Percentiles rank a stretch among this genome's conserved stretches.
phyloP scores from a whole-genome alignment of 2,329 filamentous ascomycete genomes.

The Claviceps purpurea region DNA sequence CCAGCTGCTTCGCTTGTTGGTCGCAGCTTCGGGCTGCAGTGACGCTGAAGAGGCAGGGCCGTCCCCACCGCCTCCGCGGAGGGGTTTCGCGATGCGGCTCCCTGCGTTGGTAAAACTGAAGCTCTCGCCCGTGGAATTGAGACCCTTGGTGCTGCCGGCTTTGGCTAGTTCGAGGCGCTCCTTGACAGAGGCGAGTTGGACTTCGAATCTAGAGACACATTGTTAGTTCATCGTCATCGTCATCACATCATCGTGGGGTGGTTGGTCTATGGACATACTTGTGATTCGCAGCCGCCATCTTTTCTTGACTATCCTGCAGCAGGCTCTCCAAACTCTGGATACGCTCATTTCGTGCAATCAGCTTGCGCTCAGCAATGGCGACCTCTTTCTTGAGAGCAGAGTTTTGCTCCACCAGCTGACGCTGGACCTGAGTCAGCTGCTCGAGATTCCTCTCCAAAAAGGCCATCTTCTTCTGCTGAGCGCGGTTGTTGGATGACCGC shows the following conservation, averaged over 20 bases:
- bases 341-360: constrained; percentile 91
- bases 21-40: constrained; percentile 39
- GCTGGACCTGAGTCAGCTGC: constrained; percentile 92
- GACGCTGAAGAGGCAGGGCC: constrained; percentile 41
- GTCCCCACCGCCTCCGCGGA: constrained; percentile 44
- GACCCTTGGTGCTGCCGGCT: constrained; percentile 73
- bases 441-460: constrained; percentile 97
- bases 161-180: constrained; percentile 95
- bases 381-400: constrained; percentile 97
- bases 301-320: constrained; percentile 95
- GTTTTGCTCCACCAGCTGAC: constrained; percentile 96
- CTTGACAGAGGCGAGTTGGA: constrained; percentile 92
- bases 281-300: constrained; percentile 92
- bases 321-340: constrained; percentile 88
- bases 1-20: constrained; percentile 58
- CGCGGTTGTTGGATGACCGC: constrained; percentile 90
- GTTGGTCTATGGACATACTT: constrained; percentile 48
- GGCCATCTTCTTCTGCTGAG: constrained; percentile 99
- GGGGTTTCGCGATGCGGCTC: constrained; percentile 56
- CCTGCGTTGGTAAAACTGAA: constrained; percentile 58
- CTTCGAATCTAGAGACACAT: constrained; percentile 64
- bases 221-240: not conserved
- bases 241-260: too few relatives aligned
- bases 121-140: constrained; percentile 52
- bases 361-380: constrained; percentile 91